These are phyloP conservation scores for Lasiosphaeris hirsuta DNA, from an alignment of 495 filamentous ascomycete genomes.

Conservation along the genomic window DNA sequence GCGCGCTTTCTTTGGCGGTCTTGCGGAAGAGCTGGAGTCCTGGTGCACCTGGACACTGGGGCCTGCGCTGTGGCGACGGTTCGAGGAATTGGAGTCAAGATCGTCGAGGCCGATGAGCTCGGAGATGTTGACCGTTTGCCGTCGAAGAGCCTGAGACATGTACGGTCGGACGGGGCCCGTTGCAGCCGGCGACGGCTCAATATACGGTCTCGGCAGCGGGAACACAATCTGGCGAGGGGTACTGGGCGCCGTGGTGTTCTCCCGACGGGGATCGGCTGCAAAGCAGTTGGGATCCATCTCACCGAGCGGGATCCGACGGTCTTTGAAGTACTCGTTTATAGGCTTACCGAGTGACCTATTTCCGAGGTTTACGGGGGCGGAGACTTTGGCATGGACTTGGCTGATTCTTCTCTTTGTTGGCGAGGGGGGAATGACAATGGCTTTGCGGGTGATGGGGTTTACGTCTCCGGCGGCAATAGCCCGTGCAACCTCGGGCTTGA, in stretches of 20 bases:
- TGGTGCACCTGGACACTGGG: constrained; percentile 18
- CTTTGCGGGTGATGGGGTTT: constrained; percentile 82
- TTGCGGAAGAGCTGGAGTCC: constrained; percentile 24
- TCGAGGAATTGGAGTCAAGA: constrained; percentile 14
- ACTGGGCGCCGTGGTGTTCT: constrained; percentile 20
- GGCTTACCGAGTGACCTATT: constrained; percentile 56
- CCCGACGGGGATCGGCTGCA: constrained; percentile 30
- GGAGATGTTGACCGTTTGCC: constrained; percentile 39
- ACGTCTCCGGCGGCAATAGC: constrained; percentile 81
- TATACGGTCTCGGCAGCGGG: constrained; percentile 47
- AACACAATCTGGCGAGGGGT: constrained; percentile 40
- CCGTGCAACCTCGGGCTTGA: constrained; percentile 64
- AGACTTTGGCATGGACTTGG: constrained; percentile 22
- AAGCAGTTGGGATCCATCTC: constrained; percentile 88
- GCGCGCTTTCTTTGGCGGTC: constrained; percentile 50
- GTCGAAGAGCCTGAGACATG: constrained; percentile 28
- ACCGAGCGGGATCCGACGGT: constrained; percentile 70
- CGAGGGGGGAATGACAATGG: constrained; percentile 47
- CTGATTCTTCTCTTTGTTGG: constrained; percentile 42
- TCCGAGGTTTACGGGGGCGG: constrained; percentile 26
- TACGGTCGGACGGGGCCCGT: constrained; percentile 22
- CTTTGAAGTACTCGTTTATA: constrained; percentile 74
- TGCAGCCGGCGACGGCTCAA: constrained; percentile 27
- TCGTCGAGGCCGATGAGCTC: constrained; percentile 30
- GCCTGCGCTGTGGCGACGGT: constrained; percentile 36